Percentiles rank a stretch among this genome's conserved stretches.
phyloP scores from a whole-genome alignment of 371 early-diverging fungal genomes.

The Mucor sp. region DNA sequence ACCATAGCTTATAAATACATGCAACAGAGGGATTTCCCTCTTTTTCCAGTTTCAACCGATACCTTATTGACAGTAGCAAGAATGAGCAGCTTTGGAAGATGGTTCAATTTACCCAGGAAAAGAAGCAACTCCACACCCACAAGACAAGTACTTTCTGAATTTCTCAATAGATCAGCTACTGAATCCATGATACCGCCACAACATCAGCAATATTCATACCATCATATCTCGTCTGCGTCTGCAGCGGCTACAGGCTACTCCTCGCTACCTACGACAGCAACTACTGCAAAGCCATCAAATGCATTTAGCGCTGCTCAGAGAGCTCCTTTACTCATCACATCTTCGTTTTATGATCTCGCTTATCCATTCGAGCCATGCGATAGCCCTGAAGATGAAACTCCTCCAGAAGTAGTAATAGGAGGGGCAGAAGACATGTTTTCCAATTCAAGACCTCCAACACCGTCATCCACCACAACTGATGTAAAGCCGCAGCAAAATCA shows the following conservation, averaged over 20 bases:
- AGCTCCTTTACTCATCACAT: slow-evolving; percentile 10
- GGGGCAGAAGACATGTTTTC: background rate
- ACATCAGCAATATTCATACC: background rate
- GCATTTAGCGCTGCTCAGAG: background rate
- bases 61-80: background rate
- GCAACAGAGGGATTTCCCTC: background rate
- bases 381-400: background rate
- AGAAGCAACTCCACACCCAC: slow-evolving; percentile 6
- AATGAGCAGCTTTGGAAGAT: slow-evolving; percentile 4
- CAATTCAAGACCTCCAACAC: background rate
- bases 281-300: background rate
- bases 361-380: background rate
- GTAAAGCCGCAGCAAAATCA: background rate
- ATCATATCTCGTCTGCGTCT: background rate
- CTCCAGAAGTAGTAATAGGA: background rate
- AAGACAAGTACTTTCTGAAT: background rate
- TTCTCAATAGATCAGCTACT: background rate
- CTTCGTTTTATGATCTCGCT: slow-evolving; percentile 6
- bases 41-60: background rate
- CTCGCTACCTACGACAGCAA: background rate
- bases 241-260: background rate
- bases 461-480: background rate
- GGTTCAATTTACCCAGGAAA: slow-evolving; percentile 5
- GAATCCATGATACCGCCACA: background rate
- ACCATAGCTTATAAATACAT: background rate